phyloP scores from a whole-genome alignment of 768 basidiomycete genomes.

The Candolleomyces aberdarensis region DNA sequence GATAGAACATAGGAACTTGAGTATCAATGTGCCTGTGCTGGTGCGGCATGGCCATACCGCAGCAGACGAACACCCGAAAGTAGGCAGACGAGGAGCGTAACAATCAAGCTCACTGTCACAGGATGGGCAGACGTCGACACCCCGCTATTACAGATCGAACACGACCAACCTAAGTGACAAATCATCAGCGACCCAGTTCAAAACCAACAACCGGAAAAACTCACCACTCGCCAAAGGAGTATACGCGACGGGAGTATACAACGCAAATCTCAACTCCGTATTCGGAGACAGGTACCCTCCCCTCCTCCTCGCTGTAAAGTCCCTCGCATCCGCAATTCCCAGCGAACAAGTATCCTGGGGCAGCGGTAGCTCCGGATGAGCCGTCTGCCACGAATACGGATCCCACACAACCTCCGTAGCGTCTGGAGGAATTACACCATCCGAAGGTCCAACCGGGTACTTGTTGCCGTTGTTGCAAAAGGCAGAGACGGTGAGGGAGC shows the following conservation, averaged over 20 bases:
- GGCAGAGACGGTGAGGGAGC: conserved; percentile 71
- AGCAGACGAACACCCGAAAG: conserved; percentile 12
- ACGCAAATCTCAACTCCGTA: conserved; percentile 63
- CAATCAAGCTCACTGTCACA: conserved; percentile 9
- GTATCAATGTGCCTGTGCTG: no score
- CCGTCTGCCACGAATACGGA: conserved; percentile 62
- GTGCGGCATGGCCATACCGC: background rate
- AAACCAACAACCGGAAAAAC: background rate
- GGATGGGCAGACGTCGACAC: conserved; percentile 7
- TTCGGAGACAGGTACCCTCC: conserved; percentile 66
- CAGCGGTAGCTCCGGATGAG: conserved; percentile 55
- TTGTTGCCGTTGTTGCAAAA: conserved; percentile 79
- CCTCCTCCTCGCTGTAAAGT: conserved; percentile 47
- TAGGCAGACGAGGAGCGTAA: conserved; percentile 10
- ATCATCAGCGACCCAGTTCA: background rate
- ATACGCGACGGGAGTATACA: conserved; percentile 71
- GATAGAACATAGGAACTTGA: no score
- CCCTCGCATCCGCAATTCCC: conserved; percentile 65
- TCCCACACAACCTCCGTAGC: conserved; percentile 75
- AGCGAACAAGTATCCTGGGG: conserved; percentile 70
- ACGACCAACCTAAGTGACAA: conserved; percentile 7
- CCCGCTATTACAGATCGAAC: conserved; percentile 7
- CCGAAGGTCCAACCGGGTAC: conserved; percentile 73
- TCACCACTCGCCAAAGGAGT: conserved; percentile 43
- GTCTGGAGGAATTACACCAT: conserved; percentile 61